Base-by-base conservation (phyloP, 2,329 filamentous ascomycete species). In the Neofusicoccum umdonicola region DNA sequence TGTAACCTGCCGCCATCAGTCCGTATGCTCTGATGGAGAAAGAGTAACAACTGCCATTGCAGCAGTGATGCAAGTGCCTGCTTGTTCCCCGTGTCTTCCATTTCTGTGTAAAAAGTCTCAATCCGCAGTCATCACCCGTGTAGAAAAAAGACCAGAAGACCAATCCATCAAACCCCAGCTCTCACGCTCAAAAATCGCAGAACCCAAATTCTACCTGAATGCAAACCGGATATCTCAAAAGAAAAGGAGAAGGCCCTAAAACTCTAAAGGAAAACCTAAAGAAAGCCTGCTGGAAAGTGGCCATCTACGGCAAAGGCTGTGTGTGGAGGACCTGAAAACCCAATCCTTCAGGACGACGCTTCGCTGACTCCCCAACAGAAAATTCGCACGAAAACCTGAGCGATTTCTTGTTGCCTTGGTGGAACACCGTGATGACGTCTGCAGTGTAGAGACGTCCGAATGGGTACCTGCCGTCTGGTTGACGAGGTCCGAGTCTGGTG, bases 371-470 rank as follows among this genome's bases (percentile, higher is more conserved):
- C 4, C 81, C 80, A 44, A 76, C 69, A 66, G 76, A 78, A 56
- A 83, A 78, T 62, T 81, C 78, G 67, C 77, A 80, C 11, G 69
- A 71, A 64, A 82, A 82, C 65, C 76, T 78, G 39, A 82, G 70
- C 39, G 70, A 70, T 47, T 74, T 72, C 12, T 70, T 69, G 17
- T 66, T 77, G n/a, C 71, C 65, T 12, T 80, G 77, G 48, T 86
- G 81, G 83, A 88, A 96, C 6, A 96, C 85, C 2, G 87, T 86
- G 54, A 97, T 85, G 27, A 87, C 82, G 73, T 97, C 94, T 1
- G 91, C 92, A 39, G 90, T 87, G 73, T 92, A 86, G 13, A 97
- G 76, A 63, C 87, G 86, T 31, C 90, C 87, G 52, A 85, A 91
- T 1, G 87, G 79, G 22, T 79, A 78, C 13, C 80, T 81, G 9